Evolutionary conservation across 2,329 filamentous ascomycete species (phyloP), one percentile per base, ranked within the genome.

Genomic region (Paracoccidioides brasiliensis): DNA sequence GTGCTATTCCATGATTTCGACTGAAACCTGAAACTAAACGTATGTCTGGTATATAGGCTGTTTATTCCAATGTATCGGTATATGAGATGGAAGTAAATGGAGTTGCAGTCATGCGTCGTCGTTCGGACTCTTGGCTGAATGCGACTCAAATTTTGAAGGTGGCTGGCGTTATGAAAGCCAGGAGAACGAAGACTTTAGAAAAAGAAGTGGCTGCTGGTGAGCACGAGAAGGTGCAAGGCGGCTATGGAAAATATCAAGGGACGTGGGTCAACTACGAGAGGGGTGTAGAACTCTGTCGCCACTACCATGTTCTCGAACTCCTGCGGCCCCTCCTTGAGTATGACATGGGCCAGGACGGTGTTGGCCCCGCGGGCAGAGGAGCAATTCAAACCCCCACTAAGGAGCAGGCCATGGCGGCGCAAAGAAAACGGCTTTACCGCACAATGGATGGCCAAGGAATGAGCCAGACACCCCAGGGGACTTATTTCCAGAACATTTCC

Each of bases 51-150:
- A 42, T 45, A 38, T 52, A 58, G 50, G 55, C 55, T 32, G 59
- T 57, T 28, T 57, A 58, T 35, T 56, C 57, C 6, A 90, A 90
- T 62, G 89, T 97, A 48, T 85, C 91, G 58, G 93, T 98, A 14
- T 98, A 97, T 75, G 93, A 98, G 72, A 96, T 97, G 90, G 90
- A 96, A 70, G 87, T 97, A 58, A 94, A 95, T 69, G 82, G 82
- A 48, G 78, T 98, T 61, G 89, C 90, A 30, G 90, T 97, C 52
- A 98, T 98, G 93, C 88, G 93, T 69, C 85, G 93, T 57, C 85
- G 93, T 61, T 86, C 87, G 62, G 93, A 98, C 71, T 91, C 89
- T 62, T 97, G 91, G 88, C 79, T 98, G 62, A 98, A 98, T 73
- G 93, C 93, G 53, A 98, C 93, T 0, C 93, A 98, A 71, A 97